Base-by-base conservation (phyloP, 1,284 basidiomycete species). In the Prillingera fragicola region DNA sequence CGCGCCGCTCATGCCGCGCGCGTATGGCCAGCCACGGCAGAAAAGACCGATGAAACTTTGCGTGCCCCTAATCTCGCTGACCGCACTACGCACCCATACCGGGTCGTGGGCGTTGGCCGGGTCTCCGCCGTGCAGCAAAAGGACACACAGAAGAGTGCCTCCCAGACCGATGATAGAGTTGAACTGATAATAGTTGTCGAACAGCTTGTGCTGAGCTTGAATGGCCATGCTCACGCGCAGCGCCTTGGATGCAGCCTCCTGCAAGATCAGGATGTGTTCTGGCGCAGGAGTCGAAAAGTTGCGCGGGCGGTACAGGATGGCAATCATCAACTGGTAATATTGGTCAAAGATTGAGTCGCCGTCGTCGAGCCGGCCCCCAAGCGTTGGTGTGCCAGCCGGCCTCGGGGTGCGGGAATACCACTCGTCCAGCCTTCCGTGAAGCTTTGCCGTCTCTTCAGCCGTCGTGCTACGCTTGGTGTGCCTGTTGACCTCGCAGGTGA, bases 111-210 rank as follows among this genome's bases (percentile, higher is more conserved):
- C 34, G 18, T 36, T 36, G 13, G 34, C 34, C 6, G 34, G 34
- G n/a, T 36, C 21, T 6, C 17, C 34, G 6, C 34, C 34, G 14
- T 36, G 26, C 23, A 24, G 34, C 22, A 36, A 15, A 3, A 36
- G 23, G 3, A 24, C 26, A 18, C 34, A 36, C 3, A 36, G 14
- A n/a, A 36, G 21, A 6, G 34, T 36, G 2, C 34, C 34, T 3
- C 36, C 45, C 40, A 48, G 36, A 6, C 27, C 27, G 21, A 48
- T 48, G 10, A 36, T 37, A 14, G 34, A 32, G 22, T 41, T 31
- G 12, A 48, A 26, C 29, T 48, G 45, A 23, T 34, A 42, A 19
- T 41, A 42, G 36, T 41, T 48, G 18, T 48, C 45, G 14, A 38
- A 25, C 36, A 33, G 25, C 15, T 42, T 38, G 17, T 23, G 31